phyloP scores from a whole-genome alignment of 257 asterid species.

The Przewalskia tangutica region DNA sequence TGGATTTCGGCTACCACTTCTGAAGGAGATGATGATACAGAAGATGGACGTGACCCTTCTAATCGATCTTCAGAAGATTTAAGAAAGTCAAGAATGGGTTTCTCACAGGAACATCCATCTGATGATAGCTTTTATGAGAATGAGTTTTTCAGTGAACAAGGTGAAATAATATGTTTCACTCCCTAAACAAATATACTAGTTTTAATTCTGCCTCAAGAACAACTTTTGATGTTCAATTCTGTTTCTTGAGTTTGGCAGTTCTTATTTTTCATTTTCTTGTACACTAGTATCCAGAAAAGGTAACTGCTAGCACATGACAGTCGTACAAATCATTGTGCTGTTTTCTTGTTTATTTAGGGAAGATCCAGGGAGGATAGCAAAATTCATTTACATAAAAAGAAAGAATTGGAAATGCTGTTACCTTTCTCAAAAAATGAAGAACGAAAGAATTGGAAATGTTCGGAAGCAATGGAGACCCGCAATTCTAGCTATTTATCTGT shows the following conservation, averaged over 20 bases:
- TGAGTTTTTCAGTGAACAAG: slow-evolving; percentile 61
- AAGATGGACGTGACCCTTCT: slow-evolving; percentile 76
- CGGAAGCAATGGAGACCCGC: background rate
- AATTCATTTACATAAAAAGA: background rate
- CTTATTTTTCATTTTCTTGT: background rate
- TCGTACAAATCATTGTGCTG: background rate
- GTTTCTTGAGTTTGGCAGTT: background rate
- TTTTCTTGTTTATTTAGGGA: background rate
- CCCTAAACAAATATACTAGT: background rate
- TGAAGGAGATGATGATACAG: slow-evolving; percentile 90
- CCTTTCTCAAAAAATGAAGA: too few relatives aligned
- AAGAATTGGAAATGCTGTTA: background rate
- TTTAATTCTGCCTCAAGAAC: background rate
- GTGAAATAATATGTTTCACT: slow-evolving; percentile 18
- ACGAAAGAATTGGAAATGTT: background rate
- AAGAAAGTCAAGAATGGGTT: slow-evolving; percentile 85
- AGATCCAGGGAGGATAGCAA: background rate
- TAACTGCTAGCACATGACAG: background rate
- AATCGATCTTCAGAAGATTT: slow-evolving; percentile 68
- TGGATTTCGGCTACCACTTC: slow-evolving; percentile 97
- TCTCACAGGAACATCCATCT: slow-evolving; percentile 58
- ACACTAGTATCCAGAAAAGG: background rate
- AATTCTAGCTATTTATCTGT: background rate
- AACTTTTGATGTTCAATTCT: background rate
- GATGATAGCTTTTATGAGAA: slow-evolving; percentile 60